Conservation (phyloP, 164 flowering plant species). For the Berberis thunbergii region DNA sequence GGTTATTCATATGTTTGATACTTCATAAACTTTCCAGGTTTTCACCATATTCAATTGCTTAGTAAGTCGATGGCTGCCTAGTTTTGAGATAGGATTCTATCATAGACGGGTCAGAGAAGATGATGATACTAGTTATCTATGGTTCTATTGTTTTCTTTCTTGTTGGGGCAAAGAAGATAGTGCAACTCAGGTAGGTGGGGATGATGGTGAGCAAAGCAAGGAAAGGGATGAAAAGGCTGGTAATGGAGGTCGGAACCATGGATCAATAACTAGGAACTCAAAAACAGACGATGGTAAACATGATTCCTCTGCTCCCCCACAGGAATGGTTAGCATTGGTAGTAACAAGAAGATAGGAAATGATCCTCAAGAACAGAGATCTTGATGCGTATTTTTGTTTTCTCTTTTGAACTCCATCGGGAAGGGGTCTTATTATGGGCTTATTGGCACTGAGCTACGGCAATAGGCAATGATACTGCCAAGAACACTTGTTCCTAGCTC, state of each 20-base stretch:
- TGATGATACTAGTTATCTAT: no score
- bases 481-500: no score
- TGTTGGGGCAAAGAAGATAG: conserved; percentile 39
- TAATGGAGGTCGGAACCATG: conserved; percentile 14
- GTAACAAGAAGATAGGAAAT: conserved; percentile 12
- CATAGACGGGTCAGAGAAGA: not conserved
- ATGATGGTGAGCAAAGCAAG: conserved; percentile 29
- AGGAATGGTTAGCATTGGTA: conserved; percentile 3
- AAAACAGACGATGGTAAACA: conserved; percentile 24
- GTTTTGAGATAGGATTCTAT: not conserved
- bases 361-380: conserved; percentile 8
- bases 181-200: conserved; percentile 9
- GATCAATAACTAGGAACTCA: conserved; percentile 16
- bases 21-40: no score
- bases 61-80: no score
- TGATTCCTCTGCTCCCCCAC: conserved; percentile 9
- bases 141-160: not conserved
- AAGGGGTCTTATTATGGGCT: no score
- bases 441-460: no score
- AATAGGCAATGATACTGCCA: no score
- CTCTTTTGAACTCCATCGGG: no score
- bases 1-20: no score
- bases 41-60: no score
- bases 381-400: not conserved
- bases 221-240: conserved; percentile 43